Percentiles rank a stretch among this genome's conserved stretches.
phyloP scores from a whole-genome alignment of 129 eudicot species.

The Pseudognaphalium luteoalbum region DNA sequence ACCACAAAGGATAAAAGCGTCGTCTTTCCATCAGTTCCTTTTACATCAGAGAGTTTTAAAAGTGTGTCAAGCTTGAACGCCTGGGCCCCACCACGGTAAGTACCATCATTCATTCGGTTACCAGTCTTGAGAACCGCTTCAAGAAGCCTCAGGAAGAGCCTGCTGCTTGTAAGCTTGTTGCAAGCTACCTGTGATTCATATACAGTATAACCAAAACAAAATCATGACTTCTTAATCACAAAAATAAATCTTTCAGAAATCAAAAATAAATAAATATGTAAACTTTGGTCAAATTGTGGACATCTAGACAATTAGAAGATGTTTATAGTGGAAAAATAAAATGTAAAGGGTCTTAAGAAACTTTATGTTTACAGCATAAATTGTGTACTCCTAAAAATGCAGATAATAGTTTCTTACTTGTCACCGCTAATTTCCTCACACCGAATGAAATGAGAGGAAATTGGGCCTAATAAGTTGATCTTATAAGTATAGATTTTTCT shows the following conservation, averaged over 20 bases:
- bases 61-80: slow-evolving; percentile 95
- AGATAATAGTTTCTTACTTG: no score
- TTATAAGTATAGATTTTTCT: no score
- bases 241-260: neutral
- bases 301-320: neutral
- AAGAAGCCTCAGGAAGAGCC: slow-evolving; percentile 81
- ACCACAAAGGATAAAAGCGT: slow-evolving; percentile 89
- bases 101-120: slow-evolving; percentile 90
- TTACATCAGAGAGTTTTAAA: slow-evolving; percentile 77
- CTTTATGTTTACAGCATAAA: no score
- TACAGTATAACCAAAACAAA: slow-evolving; percentile 14
- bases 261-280: no score
- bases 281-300: neutral
- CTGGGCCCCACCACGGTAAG: slow-evolving; percentile 84
- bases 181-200: slow-evolving; percentile 65
- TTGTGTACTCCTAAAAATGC: no score
- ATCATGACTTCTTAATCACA: slow-evolving; percentile 5
- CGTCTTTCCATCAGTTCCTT: slow-evolving; percentile 85
- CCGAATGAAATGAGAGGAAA: no score
- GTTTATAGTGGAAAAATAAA: neutral
- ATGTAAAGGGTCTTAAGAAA: no score
- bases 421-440: no score
- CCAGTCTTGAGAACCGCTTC: slow-evolving; percentile 98
- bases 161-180: slow-evolving; percentile 67
- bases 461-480: no score